These are phyloP conservation scores for Saccharomycopsis oosterbeekiorum DNA, from an alignment of 805 yeast species.

Conservation along the genomic window DNA sequence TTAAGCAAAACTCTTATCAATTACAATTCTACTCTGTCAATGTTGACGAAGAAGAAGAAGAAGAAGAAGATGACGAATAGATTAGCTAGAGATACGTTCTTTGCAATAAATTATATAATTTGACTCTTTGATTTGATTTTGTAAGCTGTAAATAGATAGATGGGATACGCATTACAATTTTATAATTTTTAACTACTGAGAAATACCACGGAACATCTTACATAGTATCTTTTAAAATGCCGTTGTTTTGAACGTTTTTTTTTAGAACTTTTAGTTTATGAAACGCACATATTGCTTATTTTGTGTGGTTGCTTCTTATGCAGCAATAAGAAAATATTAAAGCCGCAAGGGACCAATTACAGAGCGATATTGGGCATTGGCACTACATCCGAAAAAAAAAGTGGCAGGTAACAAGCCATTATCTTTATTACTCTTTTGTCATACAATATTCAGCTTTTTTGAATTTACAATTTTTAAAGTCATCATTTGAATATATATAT, in stretches of 20 bases:
- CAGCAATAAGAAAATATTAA: not conserved
- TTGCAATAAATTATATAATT: not conserved
- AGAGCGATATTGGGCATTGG: not conserved
- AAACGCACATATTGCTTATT: not conserved
- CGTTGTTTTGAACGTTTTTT: not conserved
- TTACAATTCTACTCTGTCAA: constrained; percentile 99
- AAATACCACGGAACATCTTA: not conserved
- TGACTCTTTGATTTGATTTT: not conserved
- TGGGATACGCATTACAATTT: too few species aligned
- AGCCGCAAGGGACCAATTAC: not conserved
- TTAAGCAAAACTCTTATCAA: constrained; percentile 91
- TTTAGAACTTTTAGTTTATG: not conserved
- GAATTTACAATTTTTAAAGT: too few species aligned
- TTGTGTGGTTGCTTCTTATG: not conserved
- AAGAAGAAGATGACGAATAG: constrained; percentile 59
- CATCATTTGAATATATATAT: not conserved
- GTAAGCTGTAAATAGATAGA: not conserved
- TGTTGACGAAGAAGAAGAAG: constrained; percentile 91
- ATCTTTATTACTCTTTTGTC: not conserved
- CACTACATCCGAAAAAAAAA: not conserved
- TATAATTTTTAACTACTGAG: too few species aligned
- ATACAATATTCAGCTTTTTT: too few species aligned
- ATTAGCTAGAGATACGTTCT: constrained; percentile 1
- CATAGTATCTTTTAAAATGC: too few species aligned
- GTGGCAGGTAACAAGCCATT: not conserved